These are phyloP conservation scores for Ramalina intermedia DNA, from an alignment of 495 filamentous ascomycete species.

Conservation along the genomic window DNA sequence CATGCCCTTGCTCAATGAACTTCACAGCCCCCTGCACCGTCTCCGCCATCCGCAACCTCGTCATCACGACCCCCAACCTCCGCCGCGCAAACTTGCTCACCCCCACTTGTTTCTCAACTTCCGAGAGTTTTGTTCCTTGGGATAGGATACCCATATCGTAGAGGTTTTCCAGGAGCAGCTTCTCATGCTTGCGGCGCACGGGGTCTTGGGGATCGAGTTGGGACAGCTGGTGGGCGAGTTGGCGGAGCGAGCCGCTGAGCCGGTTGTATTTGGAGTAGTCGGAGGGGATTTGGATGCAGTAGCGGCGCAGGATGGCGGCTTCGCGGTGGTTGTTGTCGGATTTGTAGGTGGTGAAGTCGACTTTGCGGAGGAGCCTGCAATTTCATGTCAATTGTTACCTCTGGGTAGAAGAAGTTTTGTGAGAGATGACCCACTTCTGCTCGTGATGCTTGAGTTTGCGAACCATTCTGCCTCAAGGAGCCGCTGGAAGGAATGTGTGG, in stretches of 20 bases:
- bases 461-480: slow-evolving; percentile 44
- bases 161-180: slow-evolving; percentile 74
- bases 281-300: slow-evolving; percentile 71
- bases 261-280: slow-evolving; percentile 85
- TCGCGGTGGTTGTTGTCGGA: slow-evolving; percentile 75
- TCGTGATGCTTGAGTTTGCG: slow-evolving; percentile 90
- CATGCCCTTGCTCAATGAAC: slow-evolving; percentile 91
- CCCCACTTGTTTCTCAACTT: slow-evolving; percentile 74
- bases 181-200: slow-evolving; percentile 64
- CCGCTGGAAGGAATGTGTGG: background rate
- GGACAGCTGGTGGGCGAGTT: slow-evolving; percentile 75
- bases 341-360: slow-evolving; percentile 90
- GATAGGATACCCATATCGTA: slow-evolving; percentile 79
- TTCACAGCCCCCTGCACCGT: slow-evolving; percentile 67
- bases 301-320: slow-evolving; percentile 63
- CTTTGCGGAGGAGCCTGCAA: slow-evolving; percentile 65
- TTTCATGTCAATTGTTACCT: slow-evolving; percentile 1
- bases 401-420: background rate
- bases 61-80: slow-evolving; percentile 76
- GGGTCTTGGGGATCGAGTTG: slow-evolving; percentile 65
- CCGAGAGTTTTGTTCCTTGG: slow-evolving; percentile 51
- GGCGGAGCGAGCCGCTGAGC: slow-evolving; percentile 68
- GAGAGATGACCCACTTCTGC: slow-evolving; percentile 37
- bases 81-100: slow-evolving; percentile 73
- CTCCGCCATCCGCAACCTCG: slow-evolving; percentile 75